Base-by-base conservation (phyloP, 164 flowering plant genomes). In the Kingdonia uniflora region DNA sequence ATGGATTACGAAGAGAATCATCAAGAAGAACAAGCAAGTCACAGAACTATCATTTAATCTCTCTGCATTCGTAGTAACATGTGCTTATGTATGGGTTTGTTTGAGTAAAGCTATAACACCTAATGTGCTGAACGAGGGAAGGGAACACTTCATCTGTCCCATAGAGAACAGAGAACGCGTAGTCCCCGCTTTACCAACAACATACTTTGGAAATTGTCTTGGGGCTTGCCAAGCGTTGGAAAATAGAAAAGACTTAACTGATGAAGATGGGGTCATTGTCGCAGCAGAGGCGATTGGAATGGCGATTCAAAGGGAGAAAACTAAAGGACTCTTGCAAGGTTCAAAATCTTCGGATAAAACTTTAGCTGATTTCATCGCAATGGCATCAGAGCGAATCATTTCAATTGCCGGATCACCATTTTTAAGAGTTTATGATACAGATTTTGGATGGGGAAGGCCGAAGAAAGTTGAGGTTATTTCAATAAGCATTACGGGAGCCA, bases 71-170 rank as follows among this genome's bases (percentile, higher is more conserved):
- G 60, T 60, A 0, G 57, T 65, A 1, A 45, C 60, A 2, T 70
- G 69, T 19, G 74, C 79, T 0, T 63, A 55, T 16, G 44, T 63
- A 10, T 76, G 84, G 84, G 56, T 41, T 25, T 68, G 77, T 23
- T 6, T 70, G 41, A 41, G 57, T 2, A 74, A 70, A 42, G 35
- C 64, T 11, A 11, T 19, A 12, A 12, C 14, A 45, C 19, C 22
- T 45, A 19, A 45, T 20, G 2, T 29, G 35, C 35, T 3, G 35
- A 29, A 29, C 8, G 35, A 29, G 35, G 35, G 35, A 29, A 29
- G 35, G 35, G 35, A 29, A 8, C 35, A 29, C 35, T 29, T 29
- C 35, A 29, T 29, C 6, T 29, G 4, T 29, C 35, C 35, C 35
- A 8, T 29, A 29, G 35, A 29, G 35, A 29, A 8, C 8, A 29